A percentile compares a stretch with the other conserved stretches of the same genome.
Conservation (phyloP, 2,329 filamentous ascomycete species). For the Leptoxyphium fumago region DNA sequence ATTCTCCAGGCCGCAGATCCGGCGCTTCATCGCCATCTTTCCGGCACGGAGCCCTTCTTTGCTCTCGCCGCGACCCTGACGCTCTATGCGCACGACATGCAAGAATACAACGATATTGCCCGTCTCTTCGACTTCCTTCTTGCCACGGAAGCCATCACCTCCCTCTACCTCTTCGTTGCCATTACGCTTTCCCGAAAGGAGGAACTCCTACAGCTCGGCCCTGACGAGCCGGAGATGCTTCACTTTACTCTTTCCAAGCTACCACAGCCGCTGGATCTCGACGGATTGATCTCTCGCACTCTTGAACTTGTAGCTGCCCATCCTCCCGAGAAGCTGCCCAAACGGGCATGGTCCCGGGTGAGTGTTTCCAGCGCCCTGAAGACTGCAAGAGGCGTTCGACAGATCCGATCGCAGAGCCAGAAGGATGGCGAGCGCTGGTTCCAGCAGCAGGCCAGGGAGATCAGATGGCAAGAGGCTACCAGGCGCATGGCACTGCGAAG, state of each 20-base stretch:
- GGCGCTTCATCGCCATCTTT: conserved; percentile 50
- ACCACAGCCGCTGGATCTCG: conserved; percentile 65
- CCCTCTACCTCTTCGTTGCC: conserved; percentile 76
- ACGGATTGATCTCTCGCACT: conserved; percentile 56
- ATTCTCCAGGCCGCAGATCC: conserved; percentile 62
- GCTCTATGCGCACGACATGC: conserved; percentile 91
- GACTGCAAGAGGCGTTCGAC: conserved; percentile 47
- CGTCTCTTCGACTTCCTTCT: conserved; percentile 86
- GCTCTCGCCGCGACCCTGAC: conserved; percentile 87
- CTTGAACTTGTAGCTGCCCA: conserved; percentile 46
- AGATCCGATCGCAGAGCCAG: conserved; percentile 41
- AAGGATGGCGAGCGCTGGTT: conserved; percentile 56
- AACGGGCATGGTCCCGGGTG: conserved; percentile 53
- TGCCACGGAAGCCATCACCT: conserved; percentile 73
- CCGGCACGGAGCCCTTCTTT: conserved; percentile 60
- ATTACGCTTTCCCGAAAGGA: conserved; percentile 57
- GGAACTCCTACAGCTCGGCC: conserved; percentile 72
- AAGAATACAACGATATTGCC: conserved; percentile 75
- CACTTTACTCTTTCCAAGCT: conserved; percentile 79
- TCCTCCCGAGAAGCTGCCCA: conserved; percentile 57
- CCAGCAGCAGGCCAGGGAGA: conserved; percentile 52
- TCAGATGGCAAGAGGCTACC: conserved; percentile 49
- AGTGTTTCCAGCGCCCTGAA: conserved; percentile 71
- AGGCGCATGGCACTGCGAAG: conserved; percentile 30
- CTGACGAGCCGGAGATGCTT: conserved; percentile 81